Base-by-base conservation (phyloP, 2,329 filamentous ascomycete genomes). In the Ophiostoma sp. region DNA sequence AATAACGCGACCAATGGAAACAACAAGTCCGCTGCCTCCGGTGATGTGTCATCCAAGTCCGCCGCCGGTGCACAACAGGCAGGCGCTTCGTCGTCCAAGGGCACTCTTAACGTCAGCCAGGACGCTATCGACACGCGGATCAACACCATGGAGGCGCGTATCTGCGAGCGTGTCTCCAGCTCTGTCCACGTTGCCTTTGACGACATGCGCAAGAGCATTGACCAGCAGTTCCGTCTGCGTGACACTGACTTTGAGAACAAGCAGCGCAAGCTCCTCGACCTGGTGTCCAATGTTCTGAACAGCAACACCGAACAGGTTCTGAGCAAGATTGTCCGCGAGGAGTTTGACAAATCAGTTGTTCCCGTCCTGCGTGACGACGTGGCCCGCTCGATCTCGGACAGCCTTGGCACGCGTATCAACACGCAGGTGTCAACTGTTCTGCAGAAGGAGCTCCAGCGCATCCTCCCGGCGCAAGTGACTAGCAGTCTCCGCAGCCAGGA, bases 321-420 rank as follows among this genome's bases (percentile, higher is more conserved):
- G 50, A 87, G 90, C 75, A 90, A 90, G 75, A 93, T 97, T 77
- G 91, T 97, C 69, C 88, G 89, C 64, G 87, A 90, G 66, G 92
- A 92, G 80, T 93, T 97, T 76, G 88, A 93, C 75, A 87, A 90
- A 72, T 87, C 90, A 17, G 89, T 98, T 61, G 85, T 97, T 70
- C 95, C 96, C 12, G 86, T 90, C 42, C 84, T 98, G 73, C 88
- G 90, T 55, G 87, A 90, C 70, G 86, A 91, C 57, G 90, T 93
- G 17, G 86, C 89, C 61, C 88, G 89, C 75, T 87, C 91, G 4
- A 86, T 97, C 36, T 88, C 91, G 72, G 91, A 92, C 75, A 90
- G 93, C 79, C 85, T 98, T 31, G 87, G 89, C 72, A 86, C 88
- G 76, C 89, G 90, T 75, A 83, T 98, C 72, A 88, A 89, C 76